Percentiles rank a stretch among this genome's conserved stretches.
phyloP scores from a whole-genome alignment of 768 basidiomycete species.

The Pleurotus pulmonarius region DNA sequence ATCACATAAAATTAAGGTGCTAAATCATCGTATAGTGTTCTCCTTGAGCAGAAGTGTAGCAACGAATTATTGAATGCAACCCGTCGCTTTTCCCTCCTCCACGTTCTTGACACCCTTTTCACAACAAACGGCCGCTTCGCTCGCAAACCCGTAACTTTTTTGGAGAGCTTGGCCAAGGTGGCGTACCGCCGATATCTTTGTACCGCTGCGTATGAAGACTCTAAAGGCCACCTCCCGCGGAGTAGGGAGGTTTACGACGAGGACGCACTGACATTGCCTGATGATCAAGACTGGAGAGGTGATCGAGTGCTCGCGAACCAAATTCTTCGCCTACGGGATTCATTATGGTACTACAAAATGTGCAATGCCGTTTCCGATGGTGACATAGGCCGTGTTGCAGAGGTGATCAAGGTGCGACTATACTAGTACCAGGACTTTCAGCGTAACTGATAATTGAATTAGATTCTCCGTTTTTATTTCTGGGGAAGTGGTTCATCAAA shows the following conservation, averaged over 20 bases:
- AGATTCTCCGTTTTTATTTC: slow-evolving; percentile 14
- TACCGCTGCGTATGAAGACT: slow-evolving; percentile 4
- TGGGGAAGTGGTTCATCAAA: slow-evolving; percentile 14
- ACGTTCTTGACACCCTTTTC: too few species aligned
- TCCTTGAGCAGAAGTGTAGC: too few species aligned
- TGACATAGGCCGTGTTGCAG: slow-evolving; percentile 22
- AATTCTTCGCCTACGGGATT: slow-evolving; percentile 17
- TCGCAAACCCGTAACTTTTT: not conserved
- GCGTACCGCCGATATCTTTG: slow-evolving; percentile 9
- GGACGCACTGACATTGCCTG: too few species aligned
- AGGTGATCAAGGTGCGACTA: slow-evolving; percentile 24
- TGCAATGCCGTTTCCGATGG: slow-evolving; percentile 22
- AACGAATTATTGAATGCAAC: too few species aligned
- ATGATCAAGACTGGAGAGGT: slow-evolving; percentile 7
- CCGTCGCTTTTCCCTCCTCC: not conserved
- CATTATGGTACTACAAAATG: slow-evolving; percentile 17
- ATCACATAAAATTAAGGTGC: too few species aligned
- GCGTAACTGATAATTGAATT: too few species aligned
- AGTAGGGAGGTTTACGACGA: not conserved
- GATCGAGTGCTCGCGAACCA: slow-evolving; percentile 19
- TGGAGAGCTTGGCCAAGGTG: not conserved
- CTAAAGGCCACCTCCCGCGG: not conserved
- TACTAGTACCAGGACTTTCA: too few species aligned
- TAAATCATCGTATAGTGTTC: too few species aligned
- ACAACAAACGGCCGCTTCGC: too few species aligned